Evolutionary conservation across 352 stramenopile species (phyloP), one percentile per base, ranked within the genome.

Genomic region (Globisporangium echinulatum): DNA sequence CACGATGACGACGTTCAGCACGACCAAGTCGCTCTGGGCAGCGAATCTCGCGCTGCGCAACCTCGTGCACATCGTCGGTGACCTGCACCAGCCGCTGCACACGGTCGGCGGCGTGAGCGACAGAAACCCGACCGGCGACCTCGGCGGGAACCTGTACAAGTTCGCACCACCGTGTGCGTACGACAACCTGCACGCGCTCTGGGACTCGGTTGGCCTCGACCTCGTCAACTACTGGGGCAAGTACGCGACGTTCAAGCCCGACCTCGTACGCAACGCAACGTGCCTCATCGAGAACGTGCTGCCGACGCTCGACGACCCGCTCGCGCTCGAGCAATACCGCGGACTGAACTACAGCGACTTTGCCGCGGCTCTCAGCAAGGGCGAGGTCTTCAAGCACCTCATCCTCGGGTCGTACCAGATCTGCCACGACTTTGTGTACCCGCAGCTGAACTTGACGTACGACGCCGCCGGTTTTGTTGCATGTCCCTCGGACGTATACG

Each of bases 61-160:
- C 65, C 79, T 89, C 67, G 79, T 89, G 61, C 79, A 89, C 68
- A 75, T 87, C 59, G 74, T 86, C 52, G 78, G 71, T 0, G 79
- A 90, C 55, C 54, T 83, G 33, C 75, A 87, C 59, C 78, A 90
- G 56, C 79, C 79, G 0, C 64, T 87, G 38, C 79, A 90, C 68
- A 70, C 71, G 2, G 70, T 85, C 0, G 68, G 66, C 0, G 77
- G 72, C 7, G 68, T 88, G 54, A 81, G 65, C 36, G 62, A 63
- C 1, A 67, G 67, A 46, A 71, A 82, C 50, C 80, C 80, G 8
- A 56, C 59, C 6, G 80, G 80, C 37, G 80, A 90, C 54, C 62
- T 59, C 5, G 80, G 80, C 14, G 77, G 80, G 43, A 90, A 90
- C 77, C 67, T 57, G 10, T 85, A 85, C 58, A 69, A 63, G 33